These are phyloP conservation scores for Nidularia pulvinata DNA, from an alignment of 768 basidiomycete species.

Conservation along the genomic window DNA sequence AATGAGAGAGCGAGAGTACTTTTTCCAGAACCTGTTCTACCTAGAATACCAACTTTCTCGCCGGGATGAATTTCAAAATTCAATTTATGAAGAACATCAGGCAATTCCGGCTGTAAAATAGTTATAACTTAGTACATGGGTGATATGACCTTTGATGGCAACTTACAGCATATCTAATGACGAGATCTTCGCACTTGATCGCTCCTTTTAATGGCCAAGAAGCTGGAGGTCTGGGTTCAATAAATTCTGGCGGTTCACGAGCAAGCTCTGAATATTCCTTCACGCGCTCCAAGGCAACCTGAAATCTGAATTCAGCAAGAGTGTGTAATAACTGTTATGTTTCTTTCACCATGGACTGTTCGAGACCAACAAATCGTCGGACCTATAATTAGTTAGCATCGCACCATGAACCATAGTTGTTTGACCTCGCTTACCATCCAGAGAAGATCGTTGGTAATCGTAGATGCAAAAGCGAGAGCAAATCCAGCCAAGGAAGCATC, in stretches of 20 bases:
- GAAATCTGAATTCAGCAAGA: not conserved
- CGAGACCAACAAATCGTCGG: conserved; percentile 81
- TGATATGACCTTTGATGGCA: not conserved
- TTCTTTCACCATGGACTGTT: conserved; percentile 82
- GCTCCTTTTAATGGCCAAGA: conserved; percentile 78
- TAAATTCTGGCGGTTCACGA: conserved; percentile 79
- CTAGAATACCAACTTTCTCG: conserved; percentile 58
- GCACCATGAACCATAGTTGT: not conserved
- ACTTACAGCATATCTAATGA: conserved; percentile 78
- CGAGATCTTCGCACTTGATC: conserved; percentile 71
- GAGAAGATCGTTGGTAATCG: conserved; percentile 69
- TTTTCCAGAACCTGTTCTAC: not conserved
- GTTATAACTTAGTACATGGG: not conserved
- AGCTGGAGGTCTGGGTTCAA: conserved; percentile 79
- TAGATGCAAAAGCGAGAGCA: conserved; percentile 81
- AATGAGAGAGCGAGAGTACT: conserved; percentile 76
- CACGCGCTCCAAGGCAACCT: conserved; percentile 87
- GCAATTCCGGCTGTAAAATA: conserved; percentile 72
- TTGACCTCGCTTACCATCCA: conserved; percentile 46
- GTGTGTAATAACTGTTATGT: not conserved
- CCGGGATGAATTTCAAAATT: conserved; percentile 73
- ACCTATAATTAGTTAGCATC: conserved; percentile 31
- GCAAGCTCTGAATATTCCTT: conserved; percentile 87
- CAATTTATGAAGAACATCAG: conserved; percentile 80
- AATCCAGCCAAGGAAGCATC: conserved; percentile 86